These are phyloP conservation scores for Aquilaria yunnanensis DNA, from an alignment of 345 rosid genomes.

Conservation along the genomic window DNA sequence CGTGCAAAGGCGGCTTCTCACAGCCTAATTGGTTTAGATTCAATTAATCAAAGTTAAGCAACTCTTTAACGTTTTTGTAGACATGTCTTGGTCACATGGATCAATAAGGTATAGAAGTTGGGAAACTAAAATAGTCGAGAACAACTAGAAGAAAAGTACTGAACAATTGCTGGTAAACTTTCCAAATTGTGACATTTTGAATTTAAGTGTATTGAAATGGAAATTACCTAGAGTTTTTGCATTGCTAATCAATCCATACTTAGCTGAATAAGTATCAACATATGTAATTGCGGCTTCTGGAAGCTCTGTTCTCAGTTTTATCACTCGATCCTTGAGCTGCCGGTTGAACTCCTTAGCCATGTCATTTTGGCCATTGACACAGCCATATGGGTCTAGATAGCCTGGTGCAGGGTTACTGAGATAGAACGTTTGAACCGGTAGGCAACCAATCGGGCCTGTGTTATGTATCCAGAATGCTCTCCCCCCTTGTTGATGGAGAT, in stretches of 20 bases:
- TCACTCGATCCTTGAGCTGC: constrained; percentile 57
- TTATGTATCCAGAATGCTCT: constrained; percentile 71
- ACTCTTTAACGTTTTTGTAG: too few relatives aligned
- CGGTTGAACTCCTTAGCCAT: constrained; percentile 83
- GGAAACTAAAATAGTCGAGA: too few relatives aligned
- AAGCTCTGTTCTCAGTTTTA: constrained; percentile 57
- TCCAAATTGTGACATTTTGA: neutral
- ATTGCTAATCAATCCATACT: constrained; percentile 62
- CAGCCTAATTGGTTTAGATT: neutral
- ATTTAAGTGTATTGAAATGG: neutral
- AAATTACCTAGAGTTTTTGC: constrained; percentile 56
- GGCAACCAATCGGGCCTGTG: constrained; percentile 87
- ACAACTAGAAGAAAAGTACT: neutral
- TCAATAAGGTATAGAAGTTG: too few relatives aligned
- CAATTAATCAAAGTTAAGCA: neutral
- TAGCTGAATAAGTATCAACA: constrained; percentile 74
- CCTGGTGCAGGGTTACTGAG: constrained; percentile 64
- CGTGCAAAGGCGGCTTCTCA: too few relatives aligned
- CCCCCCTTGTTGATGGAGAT: constrained; percentile 42
- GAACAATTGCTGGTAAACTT: neutral
- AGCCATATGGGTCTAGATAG: constrained; percentile 59
- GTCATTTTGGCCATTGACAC: constrained; percentile 73
- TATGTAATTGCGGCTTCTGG: constrained; percentile 68
- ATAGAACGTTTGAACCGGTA: constrained; percentile 72
- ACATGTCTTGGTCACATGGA: too few relatives aligned